Conservation (phyloP, 148 eudicot species). For the Nepenthes gracilis region DNA sequence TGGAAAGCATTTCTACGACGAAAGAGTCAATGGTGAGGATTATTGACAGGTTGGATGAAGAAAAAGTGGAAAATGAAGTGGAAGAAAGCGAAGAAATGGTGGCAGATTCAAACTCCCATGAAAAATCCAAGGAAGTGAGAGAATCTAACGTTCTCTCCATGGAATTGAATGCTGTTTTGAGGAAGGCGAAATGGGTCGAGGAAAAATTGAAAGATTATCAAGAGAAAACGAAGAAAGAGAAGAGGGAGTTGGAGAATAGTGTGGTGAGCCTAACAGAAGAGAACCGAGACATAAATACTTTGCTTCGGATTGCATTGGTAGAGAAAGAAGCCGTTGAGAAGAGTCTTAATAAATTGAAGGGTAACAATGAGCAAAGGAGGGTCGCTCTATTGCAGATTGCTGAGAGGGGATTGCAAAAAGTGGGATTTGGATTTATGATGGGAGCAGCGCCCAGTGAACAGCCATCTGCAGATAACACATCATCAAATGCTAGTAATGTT, state of each 20-base stretch:
- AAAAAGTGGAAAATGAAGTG: constrained; percentile 2
- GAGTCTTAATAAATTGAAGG: constrained; percentile 51
- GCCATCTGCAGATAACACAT: constrained; percentile 15
- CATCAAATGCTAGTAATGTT: constrained; percentile 15
- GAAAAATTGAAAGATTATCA: constrained; percentile 16
- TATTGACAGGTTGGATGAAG: constrained; percentile 12
- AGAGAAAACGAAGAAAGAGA: constrained; percentile 39
- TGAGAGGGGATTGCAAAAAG: constrained; percentile 52
- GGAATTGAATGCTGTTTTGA: constrained; percentile 16
- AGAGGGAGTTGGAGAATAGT: constrained; percentile 45
- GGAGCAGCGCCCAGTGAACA: constrained; percentile 36
- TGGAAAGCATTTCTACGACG: constrained; percentile 2
- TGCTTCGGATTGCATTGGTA: constrained; percentile 52
- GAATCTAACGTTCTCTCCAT: not conserved
- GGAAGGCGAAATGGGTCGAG: constrained; percentile 21
- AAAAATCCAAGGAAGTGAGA: not conserved
- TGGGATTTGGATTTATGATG: constrained; percentile 62
- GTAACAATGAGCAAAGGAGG: constrained; percentile 43
- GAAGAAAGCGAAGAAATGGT: constrained; percentile 13
- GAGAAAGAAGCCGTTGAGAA: constrained; percentile 60
- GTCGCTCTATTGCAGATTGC: constrained; percentile 52
- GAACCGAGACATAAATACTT: constrained; percentile 47
- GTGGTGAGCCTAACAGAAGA: constrained; percentile 65
- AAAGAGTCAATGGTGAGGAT: constrained; percentile 7
- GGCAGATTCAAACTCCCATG: no score